Evolutionary conservation across 805 yeast species (phyloP).

Genomic region (Schwanniomyces pseudopolymorphus): DNA sequence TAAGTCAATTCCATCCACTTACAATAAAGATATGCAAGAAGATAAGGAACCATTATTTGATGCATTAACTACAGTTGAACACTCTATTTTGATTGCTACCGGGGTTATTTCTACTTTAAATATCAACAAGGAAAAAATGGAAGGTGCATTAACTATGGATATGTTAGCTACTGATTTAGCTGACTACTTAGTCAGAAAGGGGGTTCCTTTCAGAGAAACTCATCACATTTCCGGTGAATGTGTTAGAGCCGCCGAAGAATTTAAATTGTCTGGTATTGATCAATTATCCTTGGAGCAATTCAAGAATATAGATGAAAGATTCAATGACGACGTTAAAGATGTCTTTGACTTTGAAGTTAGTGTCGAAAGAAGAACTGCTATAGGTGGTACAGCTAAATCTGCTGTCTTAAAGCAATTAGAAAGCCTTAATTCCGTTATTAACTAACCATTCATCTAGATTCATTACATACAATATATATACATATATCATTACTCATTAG

Average conservation of each 20-base stretch:
- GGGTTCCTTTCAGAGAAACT: slow-evolving; percentile 98
- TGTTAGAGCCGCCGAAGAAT: slow-evolving; percentile 85
- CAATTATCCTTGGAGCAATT: slow-evolving; percentile 76
- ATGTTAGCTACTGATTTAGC: slow-evolving; percentile 99
- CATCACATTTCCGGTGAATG: slow-evolving; percentile 99
- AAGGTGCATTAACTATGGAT: slow-evolving; percentile 90
- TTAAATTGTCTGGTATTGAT: slow-evolving; percentile 79
- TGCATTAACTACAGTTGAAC: slow-evolving; percentile 84
- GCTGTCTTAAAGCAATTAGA: slow-evolving; percentile 81
- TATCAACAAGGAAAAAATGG: slow-evolving; percentile 76
- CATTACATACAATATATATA: background rate
- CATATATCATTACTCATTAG: background rate
- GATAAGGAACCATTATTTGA: slow-evolving; percentile 99
- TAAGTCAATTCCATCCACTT: slow-evolving; percentile 96
- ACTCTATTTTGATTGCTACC: slow-evolving; percentile 90
- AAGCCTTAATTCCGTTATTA: background rate
- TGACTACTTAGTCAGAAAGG: slow-evolving; percentile 94
- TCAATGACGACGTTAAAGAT: slow-evolving; percentile 73
- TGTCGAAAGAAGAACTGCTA: slow-evolving; percentile 95
- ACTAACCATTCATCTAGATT: background rate
- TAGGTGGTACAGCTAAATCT: slow-evolving; percentile 93
- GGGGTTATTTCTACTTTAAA: slow-evolving; percentile 90
- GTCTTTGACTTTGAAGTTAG: slow-evolving; percentile 92
- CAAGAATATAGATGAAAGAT: slow-evolving; percentile 75
- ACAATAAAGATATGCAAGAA: slow-evolving; percentile 98